These are phyloP conservation scores for Pseudisothecium myosuroides DNA, from an alignment of 225 moss, liverwort and hornwort genomes.

Conservation along the genomic window DNA sequence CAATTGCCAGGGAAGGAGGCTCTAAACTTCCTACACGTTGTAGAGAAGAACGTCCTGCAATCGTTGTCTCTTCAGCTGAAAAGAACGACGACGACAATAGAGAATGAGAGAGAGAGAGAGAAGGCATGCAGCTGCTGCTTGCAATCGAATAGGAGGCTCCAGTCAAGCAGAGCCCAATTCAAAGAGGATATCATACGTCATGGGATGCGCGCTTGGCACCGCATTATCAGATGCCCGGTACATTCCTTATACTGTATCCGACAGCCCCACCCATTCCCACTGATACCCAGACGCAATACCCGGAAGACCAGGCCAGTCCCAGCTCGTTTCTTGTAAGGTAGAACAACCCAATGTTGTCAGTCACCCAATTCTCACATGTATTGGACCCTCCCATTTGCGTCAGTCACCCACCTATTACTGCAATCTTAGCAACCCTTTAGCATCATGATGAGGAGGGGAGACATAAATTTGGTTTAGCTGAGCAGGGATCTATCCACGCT, in stretches of 20 bases:
- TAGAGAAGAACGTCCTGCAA: background rate
- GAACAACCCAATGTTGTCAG: background rate
- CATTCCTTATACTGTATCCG: background rate
- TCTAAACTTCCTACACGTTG: background rate
- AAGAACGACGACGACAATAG: background rate
- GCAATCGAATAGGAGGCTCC: background rate
- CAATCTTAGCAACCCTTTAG: background rate
- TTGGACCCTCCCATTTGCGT: too few relatives aligned
- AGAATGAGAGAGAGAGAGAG: background rate
- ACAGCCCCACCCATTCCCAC: too few relatives aligned
- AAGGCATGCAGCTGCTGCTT: background rate
- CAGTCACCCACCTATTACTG: background rate
- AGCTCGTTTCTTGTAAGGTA: background rate
- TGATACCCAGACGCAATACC: background rate
- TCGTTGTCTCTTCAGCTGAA: background rate
- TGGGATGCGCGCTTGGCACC: background rate
- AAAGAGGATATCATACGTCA: background rate
- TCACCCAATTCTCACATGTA: background rate
- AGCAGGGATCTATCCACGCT: rapidly evolving
- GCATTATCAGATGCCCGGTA: background rate
- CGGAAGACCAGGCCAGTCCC: background rate
- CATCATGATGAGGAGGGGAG: too few relatives aligned
- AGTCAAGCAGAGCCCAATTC: background rate
- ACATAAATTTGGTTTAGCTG: rapidly evolving
- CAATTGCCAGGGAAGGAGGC: background rate